Evolutionary conservation across 163 green algal species (phyloP), one percentile per base, ranked within the genome.

Genomic region (Prototheca wickerhamii): DNA sequence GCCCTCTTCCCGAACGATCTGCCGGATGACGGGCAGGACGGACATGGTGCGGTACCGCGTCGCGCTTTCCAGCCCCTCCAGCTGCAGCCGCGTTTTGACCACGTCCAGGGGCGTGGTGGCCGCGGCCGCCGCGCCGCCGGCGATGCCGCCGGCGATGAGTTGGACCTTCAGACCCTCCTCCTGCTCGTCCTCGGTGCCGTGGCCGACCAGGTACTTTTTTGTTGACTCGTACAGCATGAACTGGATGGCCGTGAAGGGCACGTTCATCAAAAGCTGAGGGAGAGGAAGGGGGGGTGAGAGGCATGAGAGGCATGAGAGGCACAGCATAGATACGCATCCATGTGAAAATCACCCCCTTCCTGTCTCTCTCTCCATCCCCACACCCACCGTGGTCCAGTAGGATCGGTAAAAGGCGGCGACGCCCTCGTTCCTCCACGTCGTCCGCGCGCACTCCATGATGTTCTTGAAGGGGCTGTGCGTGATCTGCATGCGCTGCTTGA

Each of bases 401-500:
- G 84, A 94, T 15, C 76, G 78, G 76, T 89, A 99, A 31, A 99
- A 93, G 0, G 89, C 84, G 0, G 61, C 30, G 18, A 91, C 4
- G 3, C 93, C 93, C 49, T 95, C 90, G 23, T 87, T 43, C 10
- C 67, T 65, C 56, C 81, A 64, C 20, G 87, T 89, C 3, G 68
- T 50, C 2, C 33, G 15, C 1, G 79, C 61, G 44, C 86, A 94
- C 63, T 96, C 78, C 44, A 75, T 17, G 0, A 92, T 57, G 10
- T 81, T 71, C 0, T 53, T 67, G 70, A 92, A 96, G 3, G 90
- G 89, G 17, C 72, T 87, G 63, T 87, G 33, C 0, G 46, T 44
- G 50, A 95, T 75, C 85, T 98, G 91, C 70, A 96, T 82, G 51
- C 93, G 81, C 83, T 99, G 93, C 80, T 99, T 99, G 40, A 98